phyloP scores from a whole-genome alignment of 2,329 filamentous ascomycete species.

The Exophiala bonariae region DNA sequence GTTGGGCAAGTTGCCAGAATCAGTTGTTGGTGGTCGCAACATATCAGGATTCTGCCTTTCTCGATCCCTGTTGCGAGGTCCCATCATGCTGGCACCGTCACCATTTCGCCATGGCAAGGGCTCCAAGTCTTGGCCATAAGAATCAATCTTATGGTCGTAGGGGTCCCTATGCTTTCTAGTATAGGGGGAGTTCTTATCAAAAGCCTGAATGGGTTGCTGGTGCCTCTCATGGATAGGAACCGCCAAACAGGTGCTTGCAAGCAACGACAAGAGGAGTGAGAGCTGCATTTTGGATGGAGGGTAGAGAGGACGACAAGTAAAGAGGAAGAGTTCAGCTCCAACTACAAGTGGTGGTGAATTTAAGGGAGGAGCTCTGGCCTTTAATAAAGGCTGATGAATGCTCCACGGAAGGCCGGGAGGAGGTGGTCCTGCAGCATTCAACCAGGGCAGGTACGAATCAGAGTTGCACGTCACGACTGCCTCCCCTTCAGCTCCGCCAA shows the following conservation, averaged over 20 bases:
- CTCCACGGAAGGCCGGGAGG: too few species aligned
- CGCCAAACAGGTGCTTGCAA: conserved; percentile 16
- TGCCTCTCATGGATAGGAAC: conserved; percentile 40
- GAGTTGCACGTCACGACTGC: too few species aligned
- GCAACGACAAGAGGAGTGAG: conserved; percentile 14
- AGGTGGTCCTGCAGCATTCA: too few species aligned
- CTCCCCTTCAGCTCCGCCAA: too few species aligned
- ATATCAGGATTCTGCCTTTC: conserved; percentile 71
- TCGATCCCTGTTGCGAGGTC: conserved; percentile 68
- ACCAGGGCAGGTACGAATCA: too few species aligned
- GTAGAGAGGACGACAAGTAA: not conserved
- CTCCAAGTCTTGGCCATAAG: conserved; percentile 19
- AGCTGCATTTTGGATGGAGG: conserved; percentile 15
- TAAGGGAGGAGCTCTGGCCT: not conserved
- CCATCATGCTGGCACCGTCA: conserved; percentile 64
- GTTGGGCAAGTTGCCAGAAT: conserved; percentile 69
- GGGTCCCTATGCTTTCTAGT: conserved; percentile 19
- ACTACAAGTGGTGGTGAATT: too few species aligned
- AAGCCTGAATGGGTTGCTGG: conserved; percentile 20
- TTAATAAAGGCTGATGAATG: too few species aligned
- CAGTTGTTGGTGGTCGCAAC: conserved; percentile 70
- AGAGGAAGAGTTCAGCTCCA: not conserved
- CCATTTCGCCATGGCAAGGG: conserved; percentile 67
- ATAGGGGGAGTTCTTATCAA: conserved; percentile 14
- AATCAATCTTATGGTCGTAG: conserved; percentile 23